phyloP scores from a whole-genome alignment of 2,329 filamentous ascomycete genomes.

The Paecilomyces formosus region DNA sequence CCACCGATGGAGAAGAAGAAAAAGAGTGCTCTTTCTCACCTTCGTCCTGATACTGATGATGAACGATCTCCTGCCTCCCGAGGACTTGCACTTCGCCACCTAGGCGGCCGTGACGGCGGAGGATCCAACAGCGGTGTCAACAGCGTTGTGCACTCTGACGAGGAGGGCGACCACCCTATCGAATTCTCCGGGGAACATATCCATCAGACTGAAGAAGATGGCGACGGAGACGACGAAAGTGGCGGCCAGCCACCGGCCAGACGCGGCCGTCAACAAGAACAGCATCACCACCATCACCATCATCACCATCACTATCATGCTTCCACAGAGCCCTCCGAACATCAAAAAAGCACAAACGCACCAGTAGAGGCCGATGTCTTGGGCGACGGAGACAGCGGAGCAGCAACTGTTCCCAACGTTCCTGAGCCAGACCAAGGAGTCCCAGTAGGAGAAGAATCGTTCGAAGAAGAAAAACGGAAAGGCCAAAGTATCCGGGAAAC shows the following conservation, averaged over 20 bases:
- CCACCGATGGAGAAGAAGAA: conserved; percentile 4
- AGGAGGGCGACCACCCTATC: conserved; percentile 20
- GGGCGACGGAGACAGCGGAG: conserved; percentile 24
- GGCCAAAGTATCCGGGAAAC: background rate
- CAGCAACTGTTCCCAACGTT: conserved; percentile 11
- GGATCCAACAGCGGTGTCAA: conserved; percentile 39
- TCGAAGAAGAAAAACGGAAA: conserved; percentile 1
- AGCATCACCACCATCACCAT: conserved; percentile 9
- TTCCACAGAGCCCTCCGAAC: conserved; percentile 2
- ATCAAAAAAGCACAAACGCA: conserved; percentile 7
- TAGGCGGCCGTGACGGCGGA: conserved; percentile 39
- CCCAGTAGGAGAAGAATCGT: conserved; percentile 15
- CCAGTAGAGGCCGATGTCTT: conserved; percentile 17
- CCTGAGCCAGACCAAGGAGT: conserved; percentile 10
- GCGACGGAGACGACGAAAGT: conserved; percentile 31
- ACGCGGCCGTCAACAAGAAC: conserved; percentile 9
- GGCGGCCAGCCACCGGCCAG: conserved; percentile 17
- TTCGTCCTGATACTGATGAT: conserved; percentile 22
- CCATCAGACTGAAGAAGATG: conserved; percentile 14
- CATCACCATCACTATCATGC: conserved; percentile 11
- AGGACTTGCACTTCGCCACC: conserved; percentile 24
- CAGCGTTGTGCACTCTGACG: conserved; percentile 28
- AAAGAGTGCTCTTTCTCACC: conserved; percentile 8
- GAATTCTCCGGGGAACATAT: conserved; percentile 5
- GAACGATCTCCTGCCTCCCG: conserved; percentile 18